phyloP scores from a whole-genome alignment of 75 land plant species.

The Cryptomeria japonica region DNA sequence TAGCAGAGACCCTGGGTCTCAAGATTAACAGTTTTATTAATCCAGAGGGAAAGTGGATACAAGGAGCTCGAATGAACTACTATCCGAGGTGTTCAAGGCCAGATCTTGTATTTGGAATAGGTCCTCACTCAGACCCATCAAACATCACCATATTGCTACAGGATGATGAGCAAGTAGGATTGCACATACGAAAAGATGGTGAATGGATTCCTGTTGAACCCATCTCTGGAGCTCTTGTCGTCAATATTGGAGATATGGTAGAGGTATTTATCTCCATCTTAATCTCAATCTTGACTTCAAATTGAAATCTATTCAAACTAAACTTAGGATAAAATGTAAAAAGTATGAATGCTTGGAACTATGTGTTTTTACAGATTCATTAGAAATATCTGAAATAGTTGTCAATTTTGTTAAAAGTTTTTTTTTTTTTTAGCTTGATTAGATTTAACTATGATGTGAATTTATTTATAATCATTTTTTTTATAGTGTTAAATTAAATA shows the following conservation, averaged over 20 bases:
- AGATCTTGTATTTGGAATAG: constrained; percentile 24
- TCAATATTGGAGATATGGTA: constrained; percentile 40
- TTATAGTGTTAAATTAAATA: no score
- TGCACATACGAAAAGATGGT: constrained; percentile 45
- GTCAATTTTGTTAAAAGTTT: no score
- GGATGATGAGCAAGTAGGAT: constrained; percentile 51
- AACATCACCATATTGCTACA: constrained; percentile 39
- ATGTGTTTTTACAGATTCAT: no score
- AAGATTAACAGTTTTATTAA: constrained; percentile 42
- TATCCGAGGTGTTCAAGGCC: constrained; percentile 42
- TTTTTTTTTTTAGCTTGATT: no score
- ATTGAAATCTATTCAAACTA: no score
- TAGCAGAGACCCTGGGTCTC: constrained; percentile 69
- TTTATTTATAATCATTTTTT: no score
- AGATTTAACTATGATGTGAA: no score
- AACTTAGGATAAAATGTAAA: no score
- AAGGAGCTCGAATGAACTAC: constrained; percentile 60
- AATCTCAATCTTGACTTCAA: neutral
- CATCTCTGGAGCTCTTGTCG: constrained; percentile 35
- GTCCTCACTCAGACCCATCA: constrained; percentile 40
- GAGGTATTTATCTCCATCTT: constrained; percentile 24
- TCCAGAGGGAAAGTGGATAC: constrained; percentile 62
- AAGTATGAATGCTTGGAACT: no score
- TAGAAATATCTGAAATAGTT: no score
- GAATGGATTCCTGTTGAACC: constrained; percentile 39